These are phyloP conservation scores for Isoetes taiwanensis DNA, from an alignment of 75 land plant genomes.

Conservation along the genomic window DNA sequence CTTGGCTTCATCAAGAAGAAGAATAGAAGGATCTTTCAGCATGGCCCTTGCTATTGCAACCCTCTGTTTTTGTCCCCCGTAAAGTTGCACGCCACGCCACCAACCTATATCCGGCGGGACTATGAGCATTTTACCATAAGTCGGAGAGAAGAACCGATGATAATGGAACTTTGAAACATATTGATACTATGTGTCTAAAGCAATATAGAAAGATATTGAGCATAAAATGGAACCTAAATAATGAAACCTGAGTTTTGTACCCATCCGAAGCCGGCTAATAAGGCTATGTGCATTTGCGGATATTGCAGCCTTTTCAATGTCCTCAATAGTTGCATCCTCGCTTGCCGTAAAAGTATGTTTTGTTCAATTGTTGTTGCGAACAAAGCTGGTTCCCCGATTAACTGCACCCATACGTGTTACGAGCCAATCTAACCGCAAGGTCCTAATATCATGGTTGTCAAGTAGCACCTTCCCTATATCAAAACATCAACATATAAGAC, in stretches of 20 bases:
- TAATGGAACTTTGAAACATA: neutral
- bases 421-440: slow-evolving; percentile 78
- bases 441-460: slow-evolving; percentile 79
- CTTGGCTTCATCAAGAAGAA: slow-evolving; percentile 91
- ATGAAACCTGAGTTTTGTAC: slow-evolving; percentile 80
- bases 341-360: slow-evolving; percentile 91
- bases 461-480: slow-evolving; percentile 47
- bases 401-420: slow-evolving; percentile 85
- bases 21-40: slow-evolving; percentile 87
- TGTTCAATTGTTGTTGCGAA: slow-evolving; percentile 89
- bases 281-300: slow-evolving; percentile 99
- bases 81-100: slow-evolving; percentile 79
- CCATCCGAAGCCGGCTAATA: slow-evolving; percentile 98
- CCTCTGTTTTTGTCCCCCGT: slow-evolving; percentile 90
- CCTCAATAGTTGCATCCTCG: slow-evolving; percentile 95
- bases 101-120: slow-evolving; percentile 39
- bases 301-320: slow-evolving; percentile 94
- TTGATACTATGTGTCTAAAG: neutral
- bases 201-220: too few species aligned
- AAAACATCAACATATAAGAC: neutral
- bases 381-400: slow-evolving; percentile 86
- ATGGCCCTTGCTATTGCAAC: slow-evolving; percentile 92
- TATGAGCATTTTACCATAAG: too few species aligned
- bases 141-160: too few species aligned
- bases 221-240: too few species aligned